phyloP scores from a whole-genome alignment of 352 stramenopile genomes.

The Elongisporangium anandrum region DNA sequence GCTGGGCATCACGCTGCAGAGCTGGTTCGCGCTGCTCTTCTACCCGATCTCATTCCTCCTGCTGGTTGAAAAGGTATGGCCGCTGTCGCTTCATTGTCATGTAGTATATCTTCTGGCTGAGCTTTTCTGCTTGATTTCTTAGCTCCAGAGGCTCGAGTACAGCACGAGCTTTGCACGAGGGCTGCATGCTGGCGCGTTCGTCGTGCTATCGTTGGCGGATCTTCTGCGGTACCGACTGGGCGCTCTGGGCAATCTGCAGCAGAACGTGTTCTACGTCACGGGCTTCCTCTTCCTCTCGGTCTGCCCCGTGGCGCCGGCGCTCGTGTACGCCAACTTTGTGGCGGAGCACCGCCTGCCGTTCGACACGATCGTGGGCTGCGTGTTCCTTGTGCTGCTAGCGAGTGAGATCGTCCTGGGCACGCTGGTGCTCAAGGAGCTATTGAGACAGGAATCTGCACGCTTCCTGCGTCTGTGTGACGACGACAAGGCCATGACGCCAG shows the following conservation, averaged over 20 bases:
- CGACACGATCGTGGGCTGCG: conserved; percentile 29
- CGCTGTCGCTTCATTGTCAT: too few relatives aligned
- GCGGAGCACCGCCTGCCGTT: conserved; percentile 47
- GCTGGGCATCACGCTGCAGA: conserved; percentile 53
- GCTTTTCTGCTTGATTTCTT: conserved; percentile 2
- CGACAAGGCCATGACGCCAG: conserved; percentile 8
- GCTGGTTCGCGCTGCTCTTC: conserved; percentile 49
- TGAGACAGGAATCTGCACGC: conserved; percentile 51
- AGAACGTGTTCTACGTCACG: conserved; percentile 59
- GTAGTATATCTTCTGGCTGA: too few relatives aligned
- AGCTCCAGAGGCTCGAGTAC: conserved; percentile 34
- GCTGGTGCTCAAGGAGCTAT: conserved; percentile 42
- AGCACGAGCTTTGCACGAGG: conserved; percentile 31
- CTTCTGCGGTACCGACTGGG: conserved; percentile 52
- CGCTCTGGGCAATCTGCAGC: conserved; percentile 45
- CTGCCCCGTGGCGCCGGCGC: conserved; percentile 47
- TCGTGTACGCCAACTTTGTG: conserved; percentile 52
- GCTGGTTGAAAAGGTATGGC: conserved; percentile 59
- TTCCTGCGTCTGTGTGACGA: conserved; percentile 51
- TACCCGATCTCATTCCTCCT: conserved; percentile 59
- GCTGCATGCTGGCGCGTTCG: conserved; percentile 37
- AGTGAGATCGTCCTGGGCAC: conserved; percentile 31
- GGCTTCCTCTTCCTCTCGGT: conserved; percentile 65
- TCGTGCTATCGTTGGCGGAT: conserved; percentile 41
- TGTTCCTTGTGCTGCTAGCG: conserved; percentile 31